Conservation (phyloP, 768 basidiomycete genomes). For the Austroboletus festivus region DNA sequence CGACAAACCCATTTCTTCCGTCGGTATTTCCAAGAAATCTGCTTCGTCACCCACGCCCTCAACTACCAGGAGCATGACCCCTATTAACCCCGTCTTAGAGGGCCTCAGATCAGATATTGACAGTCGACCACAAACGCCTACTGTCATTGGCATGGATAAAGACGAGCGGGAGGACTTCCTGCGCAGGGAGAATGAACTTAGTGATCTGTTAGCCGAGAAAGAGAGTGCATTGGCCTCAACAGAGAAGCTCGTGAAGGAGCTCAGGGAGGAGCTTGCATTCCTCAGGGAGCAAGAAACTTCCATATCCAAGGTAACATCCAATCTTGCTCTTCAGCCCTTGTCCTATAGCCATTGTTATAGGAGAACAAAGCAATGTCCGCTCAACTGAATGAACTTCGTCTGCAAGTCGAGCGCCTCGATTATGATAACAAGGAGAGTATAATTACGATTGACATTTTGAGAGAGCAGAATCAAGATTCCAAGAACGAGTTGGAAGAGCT, state of each 20-base stretch:
- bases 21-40: conserved; percentile 45
- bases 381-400: conserved; percentile 87
- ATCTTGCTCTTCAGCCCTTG: conserved; percentile 2
- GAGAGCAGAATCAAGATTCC: conserved; percentile 89
- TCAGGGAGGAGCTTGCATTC: conserved; percentile 85
- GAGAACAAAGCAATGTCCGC: conserved; percentile 94
- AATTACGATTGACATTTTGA: conserved; percentile 91
- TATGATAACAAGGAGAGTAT: conserved; percentile 95
- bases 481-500: conserved; percentile 88
- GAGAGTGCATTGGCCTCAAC: conserved; percentile 77
- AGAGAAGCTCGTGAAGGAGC: conserved; percentile 83
- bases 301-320: conserved; percentile 60
- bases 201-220: conserved; percentile 87
- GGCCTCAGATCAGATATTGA: conserved; percentile 68
- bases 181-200: conserved; percentile 93
- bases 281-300: conserved; percentile 87
- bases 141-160: conserved; percentile 83
- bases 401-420: conserved; percentile 88
- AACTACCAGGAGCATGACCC: conserved; percentile 66
- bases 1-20: conserved; percentile 49
- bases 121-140: conserved; percentile 90
- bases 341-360: conserved; percentile 36
- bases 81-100: conserved; percentile 71
- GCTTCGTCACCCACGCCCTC: conserved; percentile 63
- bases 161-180: conserved; percentile 98